Evolutionary conservation across 2,329 filamentous ascomycete genomes (phyloP).

Genomic region (Epicoccum nigrum): DNA sequence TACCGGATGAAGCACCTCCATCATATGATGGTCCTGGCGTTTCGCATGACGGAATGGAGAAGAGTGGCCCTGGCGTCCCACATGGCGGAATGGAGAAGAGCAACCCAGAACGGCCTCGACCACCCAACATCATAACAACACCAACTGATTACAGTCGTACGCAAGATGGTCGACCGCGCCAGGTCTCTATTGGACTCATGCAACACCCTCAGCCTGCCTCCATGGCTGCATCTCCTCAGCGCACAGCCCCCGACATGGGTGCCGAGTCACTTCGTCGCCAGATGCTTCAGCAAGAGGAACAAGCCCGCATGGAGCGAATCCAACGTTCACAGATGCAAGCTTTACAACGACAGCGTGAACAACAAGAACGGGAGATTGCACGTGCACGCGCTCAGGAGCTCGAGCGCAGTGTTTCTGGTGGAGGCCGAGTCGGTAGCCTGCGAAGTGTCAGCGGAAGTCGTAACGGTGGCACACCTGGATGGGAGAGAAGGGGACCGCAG

Average conservation of each 20-base stretch:
- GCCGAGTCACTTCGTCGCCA: constrained; percentile 44
- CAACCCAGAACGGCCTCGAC: constrained; percentile 34
- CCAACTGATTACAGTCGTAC: constrained; percentile 9
- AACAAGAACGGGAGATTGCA: constrained; percentile 36
- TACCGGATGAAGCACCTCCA: constrained; percentile 42
- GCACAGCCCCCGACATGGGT: constrained; percentile 46
- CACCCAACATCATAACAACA: constrained; percentile 39
- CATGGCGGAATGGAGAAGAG: constrained; percentile 42
- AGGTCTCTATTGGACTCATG: constrained; percentile 42
- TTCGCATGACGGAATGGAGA: too few species aligned
- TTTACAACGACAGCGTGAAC: constrained; percentile 29
- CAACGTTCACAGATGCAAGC: constrained; percentile 38
- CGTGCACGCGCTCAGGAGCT: constrained; percentile 42
- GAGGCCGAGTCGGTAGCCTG: constrained; percentile 40
- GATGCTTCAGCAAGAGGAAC: constrained; percentile 42
- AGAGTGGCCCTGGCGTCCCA: constrained; percentile 35
- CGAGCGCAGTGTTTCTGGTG: constrained; percentile 43
- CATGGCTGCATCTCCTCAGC: constrained; percentile 48
- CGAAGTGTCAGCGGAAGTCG: constrained; percentile 38
- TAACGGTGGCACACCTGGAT: constrained; percentile 31
- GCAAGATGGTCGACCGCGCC: constrained; percentile 36
- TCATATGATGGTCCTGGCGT: constrained; percentile 42
- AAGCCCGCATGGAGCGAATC: constrained; percentile 40
- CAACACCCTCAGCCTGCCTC: constrained; percentile 48
- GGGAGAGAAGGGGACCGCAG: constrained; percentile 31